Percentiles rank a stretch among this genome's conserved stretches.
These are phyloP conservation scores for Nicotiana rustica DNA, from an alignment of 305 asterid species.

Conservation along the genomic window DNA sequence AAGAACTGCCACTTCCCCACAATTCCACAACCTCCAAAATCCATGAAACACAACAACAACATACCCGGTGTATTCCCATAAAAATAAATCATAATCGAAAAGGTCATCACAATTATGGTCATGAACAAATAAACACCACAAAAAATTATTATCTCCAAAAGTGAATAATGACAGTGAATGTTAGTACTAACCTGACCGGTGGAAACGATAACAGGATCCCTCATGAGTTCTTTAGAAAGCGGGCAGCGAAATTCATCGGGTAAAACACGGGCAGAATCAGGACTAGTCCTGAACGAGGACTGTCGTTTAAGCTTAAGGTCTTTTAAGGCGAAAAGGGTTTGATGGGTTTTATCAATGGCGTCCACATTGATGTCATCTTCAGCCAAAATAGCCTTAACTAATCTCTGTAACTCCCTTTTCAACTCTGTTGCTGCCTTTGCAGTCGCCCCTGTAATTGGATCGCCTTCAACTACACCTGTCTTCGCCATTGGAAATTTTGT, in stretches of 20 bases:
- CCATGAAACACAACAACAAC: neutral
- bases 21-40: neutral
- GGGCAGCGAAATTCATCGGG: conserved; percentile 60
- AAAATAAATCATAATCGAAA: neutral
- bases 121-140: neutral
- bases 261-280: conserved; percentile 37
- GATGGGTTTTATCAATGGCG: conserved; percentile 67
- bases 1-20: neutral
- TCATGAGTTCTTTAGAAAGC: conserved; percentile 53
- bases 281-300: conserved; percentile 40
- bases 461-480: conserved; percentile 23
- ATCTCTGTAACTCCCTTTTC: conserved; percentile 71
- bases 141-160: neutral
- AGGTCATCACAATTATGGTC: neutral
- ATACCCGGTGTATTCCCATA: no score
- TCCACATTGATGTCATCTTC: conserved; percentile 69
- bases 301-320: conserved; percentile 61
- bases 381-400: conserved; percentile 63
- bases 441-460: conserved; percentile 39
- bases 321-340: conserved; percentile 56
- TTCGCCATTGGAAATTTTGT: conserved; percentile 16
- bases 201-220: conserved; percentile 60
- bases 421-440: conserved; percentile 60
- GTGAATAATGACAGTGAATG: neutral
- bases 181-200: conserved; percentile 53